Percentiles rank a stretch among this genome's conserved stretches.
phyloP scores from a whole-genome alignment of 176 grass and related monocot species.

The Rhynchospora tenuis region DNA sequence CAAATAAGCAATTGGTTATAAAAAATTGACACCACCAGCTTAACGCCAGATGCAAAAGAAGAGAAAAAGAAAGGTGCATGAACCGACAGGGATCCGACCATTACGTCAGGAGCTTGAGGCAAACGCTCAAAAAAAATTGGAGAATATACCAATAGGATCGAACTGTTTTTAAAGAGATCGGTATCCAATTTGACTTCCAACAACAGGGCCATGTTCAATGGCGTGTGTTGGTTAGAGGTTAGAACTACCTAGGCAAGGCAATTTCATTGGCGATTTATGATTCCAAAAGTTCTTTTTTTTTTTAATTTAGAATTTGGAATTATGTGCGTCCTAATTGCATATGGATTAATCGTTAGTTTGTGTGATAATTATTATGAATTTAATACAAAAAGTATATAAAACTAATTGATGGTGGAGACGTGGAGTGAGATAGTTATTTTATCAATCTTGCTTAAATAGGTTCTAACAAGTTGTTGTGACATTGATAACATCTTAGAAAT shows the following conservation, averaged over 20 bases:
- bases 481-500: too few species aligned
- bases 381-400: neutral
- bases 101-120: neutral
- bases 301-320: neutral
- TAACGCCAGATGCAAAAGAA: neutral
- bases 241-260: neutral
- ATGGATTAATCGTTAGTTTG: too few species aligned
- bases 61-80: neutral
- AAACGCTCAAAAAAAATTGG: neutral
- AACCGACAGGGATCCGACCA: neutral
- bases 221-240: neutral
- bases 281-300: neutral
- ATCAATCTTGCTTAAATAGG: neutral
- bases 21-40: neutral
- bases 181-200: slow-evolving; percentile 4
- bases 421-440: neutral
- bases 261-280: neutral
- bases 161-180: neutral
- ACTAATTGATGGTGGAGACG: neutral
- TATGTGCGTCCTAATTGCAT: neutral
- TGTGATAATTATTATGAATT: neutral
- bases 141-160: neutral
- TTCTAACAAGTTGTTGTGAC: too few species aligned
- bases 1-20: neutral
- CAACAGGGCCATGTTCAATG: neutral